Conservation (phyloP, 139 green algal genomes). For the Micractinium sp. region DNA sequence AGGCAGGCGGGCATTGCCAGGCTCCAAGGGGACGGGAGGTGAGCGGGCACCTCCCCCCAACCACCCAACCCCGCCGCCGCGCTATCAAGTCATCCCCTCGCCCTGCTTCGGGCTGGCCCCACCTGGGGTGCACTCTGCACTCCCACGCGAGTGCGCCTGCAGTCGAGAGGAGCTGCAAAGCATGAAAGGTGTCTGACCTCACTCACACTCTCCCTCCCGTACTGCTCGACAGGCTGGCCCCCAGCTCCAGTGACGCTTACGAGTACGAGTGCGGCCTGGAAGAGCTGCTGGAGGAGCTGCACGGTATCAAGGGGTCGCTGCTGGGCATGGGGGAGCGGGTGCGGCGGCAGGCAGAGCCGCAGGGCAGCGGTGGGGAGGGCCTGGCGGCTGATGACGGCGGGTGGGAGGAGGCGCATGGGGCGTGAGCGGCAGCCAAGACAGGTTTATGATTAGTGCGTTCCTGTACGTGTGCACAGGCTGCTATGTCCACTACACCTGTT, state of each 20-base stretch:
- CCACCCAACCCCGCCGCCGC: too few species aligned
- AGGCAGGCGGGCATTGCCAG: neutral
- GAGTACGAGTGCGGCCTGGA: conserved; percentile 59
- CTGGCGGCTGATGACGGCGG: neutral
- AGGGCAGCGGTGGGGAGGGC: neutral
- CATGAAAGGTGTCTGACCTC: too few species aligned
- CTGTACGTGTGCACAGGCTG: too few species aligned
- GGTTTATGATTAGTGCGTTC: too few species aligned
- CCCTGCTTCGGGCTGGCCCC: too few species aligned
- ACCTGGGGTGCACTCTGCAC: neutral
- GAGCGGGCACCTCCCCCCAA: too few species aligned
- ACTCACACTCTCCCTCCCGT: neutral
- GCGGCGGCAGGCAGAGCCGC: neutral
- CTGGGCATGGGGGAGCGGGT: conserved; percentile 36
- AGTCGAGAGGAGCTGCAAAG: too few species aligned
- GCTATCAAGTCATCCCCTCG: too few species aligned
- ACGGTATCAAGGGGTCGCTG: conserved; percentile 13
- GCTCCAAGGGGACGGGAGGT: too few species aligned
- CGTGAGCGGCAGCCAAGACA: too few species aligned
- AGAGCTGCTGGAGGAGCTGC: conserved; percentile 53
- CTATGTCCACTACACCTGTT: too few species aligned
- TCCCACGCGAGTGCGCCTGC: neutral
- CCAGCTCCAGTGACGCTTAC: neutral
- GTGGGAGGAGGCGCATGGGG: neutral
- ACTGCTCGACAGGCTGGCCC: neutral